These are phyloP conservation scores for Teratosphaeria epicoccoides DNA, from an alignment of 2,329 filamentous ascomycete species.

Conservation along the genomic window DNA sequence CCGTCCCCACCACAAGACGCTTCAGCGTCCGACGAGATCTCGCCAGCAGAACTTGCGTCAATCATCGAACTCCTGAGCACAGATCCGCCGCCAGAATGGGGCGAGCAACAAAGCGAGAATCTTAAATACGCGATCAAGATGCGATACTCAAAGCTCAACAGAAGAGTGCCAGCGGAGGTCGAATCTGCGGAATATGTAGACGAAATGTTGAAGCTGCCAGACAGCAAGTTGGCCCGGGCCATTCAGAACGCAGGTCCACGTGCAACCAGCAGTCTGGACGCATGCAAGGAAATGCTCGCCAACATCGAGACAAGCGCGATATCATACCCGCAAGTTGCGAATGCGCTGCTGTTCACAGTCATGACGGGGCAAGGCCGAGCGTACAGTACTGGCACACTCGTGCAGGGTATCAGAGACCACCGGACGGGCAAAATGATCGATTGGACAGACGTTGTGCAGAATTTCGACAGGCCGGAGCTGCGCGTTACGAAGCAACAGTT, in stretches of 20 bases:
- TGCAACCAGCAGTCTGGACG: slow-evolving; percentile 65
- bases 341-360: slow-evolving; percentile 61
- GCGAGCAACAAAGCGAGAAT: slow-evolving; percentile 61
- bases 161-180: slow-evolving; percentile 58
- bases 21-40: slow-evolving; percentile 55
- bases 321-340: slow-evolving; percentile 70
- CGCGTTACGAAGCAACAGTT: slow-evolving; percentile 73
- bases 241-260: slow-evolving; percentile 66
- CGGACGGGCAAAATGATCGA: slow-evolving; percentile 47
- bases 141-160: slow-evolving; percentile 55
- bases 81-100: slow-evolving; percentile 77
- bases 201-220: slow-evolving; percentile 50
- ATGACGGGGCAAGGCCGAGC: slow-evolving; percentile 51
- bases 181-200: slow-evolving; percentile 60
- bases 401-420: slow-evolving; percentile 48
- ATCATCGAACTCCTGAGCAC: slow-evolving; percentile 81
- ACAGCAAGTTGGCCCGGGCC: slow-evolving; percentile 49
- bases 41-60: slow-evolving; percentile 59
- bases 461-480: slow-evolving; percentile 70
- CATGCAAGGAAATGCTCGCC: slow-evolving; percentile 50
- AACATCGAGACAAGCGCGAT: slow-evolving; percentile 53
- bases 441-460: slow-evolving; percentile 60
- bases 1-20: slow-evolving; percentile 41
- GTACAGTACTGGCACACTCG: slow-evolving; percentile 58
- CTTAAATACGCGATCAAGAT: slow-evolving; percentile 54